Evolutionary conservation across 2,329 filamentous ascomycete genomes (phyloP).

Genomic region (Arthrobotrys musiformis): DNA sequence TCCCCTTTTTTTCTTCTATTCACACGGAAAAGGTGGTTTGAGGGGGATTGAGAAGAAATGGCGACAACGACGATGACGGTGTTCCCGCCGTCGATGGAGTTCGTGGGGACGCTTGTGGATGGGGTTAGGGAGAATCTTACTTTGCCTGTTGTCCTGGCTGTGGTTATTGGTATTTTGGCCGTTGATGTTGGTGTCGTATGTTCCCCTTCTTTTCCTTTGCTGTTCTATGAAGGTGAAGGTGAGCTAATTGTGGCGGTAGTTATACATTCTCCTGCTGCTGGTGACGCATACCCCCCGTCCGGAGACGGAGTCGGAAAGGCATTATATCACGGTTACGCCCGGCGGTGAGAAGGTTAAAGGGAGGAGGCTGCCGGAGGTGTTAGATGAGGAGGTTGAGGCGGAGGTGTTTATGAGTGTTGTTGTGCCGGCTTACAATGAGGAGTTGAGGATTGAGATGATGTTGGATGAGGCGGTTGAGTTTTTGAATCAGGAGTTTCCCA

Average conservation of each 20-base stretch:
- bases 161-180: neutral
- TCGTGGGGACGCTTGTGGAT: constrained; percentile 17
- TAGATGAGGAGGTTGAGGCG: constrained; percentile 65
- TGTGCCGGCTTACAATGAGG: constrained; percentile 95
- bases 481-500: constrained; percentile 64
- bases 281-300: constrained; percentile 83
- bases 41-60: neutral
- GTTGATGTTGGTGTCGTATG: constrained; percentile 29
- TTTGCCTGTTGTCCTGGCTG: neutral
- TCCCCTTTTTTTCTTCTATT: too few species aligned
- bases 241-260: neutral
- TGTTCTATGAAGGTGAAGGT: neutral
- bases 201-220: neutral
- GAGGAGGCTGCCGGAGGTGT: constrained; percentile 62
- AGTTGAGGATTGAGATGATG: constrained; percentile 82
- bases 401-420: constrained; percentile 87
- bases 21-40: neutral
- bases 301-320: constrained; percentile 81
- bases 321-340: constrained; percentile 77
- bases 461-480: constrained; percentile 90
- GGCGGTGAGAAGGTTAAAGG: constrained; percentile 63
- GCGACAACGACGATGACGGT: neutral
- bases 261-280: constrained; percentile 69
- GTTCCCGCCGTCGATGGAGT: constrained; percentile 35
- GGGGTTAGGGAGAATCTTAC: constrained; percentile 6